Evolutionary conservation across 1,284 basidiomycete species (phyloP), one percentile per base, ranked within the genome.

Genomic region (Rugosomyces carneus): DNA sequence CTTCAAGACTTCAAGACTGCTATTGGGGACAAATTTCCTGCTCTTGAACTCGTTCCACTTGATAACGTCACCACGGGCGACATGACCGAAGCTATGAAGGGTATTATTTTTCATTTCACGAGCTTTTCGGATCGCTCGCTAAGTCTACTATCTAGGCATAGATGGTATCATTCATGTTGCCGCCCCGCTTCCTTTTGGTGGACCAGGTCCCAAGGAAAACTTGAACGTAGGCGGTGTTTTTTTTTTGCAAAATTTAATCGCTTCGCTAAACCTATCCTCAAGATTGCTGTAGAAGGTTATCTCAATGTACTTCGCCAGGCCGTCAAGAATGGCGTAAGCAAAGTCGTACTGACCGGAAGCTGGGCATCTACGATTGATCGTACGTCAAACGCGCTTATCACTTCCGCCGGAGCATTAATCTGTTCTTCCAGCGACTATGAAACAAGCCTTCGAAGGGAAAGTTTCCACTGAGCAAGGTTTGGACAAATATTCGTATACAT

Each of bases 61-160:
- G 43, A 52, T 20, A 48, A 54, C 26, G 21, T 54, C 13, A 38
- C 34, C 10, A 50, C 50, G 5, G 48, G 43, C 5, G 50, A 54
- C 29, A 39, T 54, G 11, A 44, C 37, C 13, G 48, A 45, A 24
- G 45, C 23, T 18, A 36, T 54, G 45, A 37, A 41, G 40, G 53
- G 53, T 48, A 26, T n/a, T 6, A 29, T 34, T n/a, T 9, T 3
- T 6, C 38, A 16, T 7, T 9, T 3, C 10, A 15, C 26, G 10
- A 21, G 31, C 6, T 15, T 18, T 5, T 13, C 13, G 5, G 6
- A 15, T 37, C 1, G 24, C 24, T 13, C 5, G n/a, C 29, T 29
- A 18, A n/a, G n/a, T n/a, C n/a, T n/a, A n/a, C n/a, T 15, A 44
- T 57, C 15, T 49, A 60, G 15, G 56, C 62, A 39, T 57, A 31